These are phyloP conservation scores for Umbelopsis vinacea DNA, from an alignment of 192 early-diverging fungal species.

Conservation along the genomic window DNA sequence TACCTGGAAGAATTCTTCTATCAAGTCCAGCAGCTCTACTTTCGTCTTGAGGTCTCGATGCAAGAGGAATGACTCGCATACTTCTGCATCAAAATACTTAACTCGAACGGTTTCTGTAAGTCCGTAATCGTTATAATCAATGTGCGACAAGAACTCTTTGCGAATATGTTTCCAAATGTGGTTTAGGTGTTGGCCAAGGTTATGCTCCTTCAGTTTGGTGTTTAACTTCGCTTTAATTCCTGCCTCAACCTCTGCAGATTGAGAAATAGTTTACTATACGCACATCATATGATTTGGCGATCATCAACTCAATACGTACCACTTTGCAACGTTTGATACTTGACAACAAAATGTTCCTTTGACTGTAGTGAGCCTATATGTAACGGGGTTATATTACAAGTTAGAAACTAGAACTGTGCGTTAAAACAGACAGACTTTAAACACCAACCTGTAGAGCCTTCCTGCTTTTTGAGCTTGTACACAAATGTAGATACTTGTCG, in stretches of 20 bases:
- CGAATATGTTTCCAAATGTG: constrained; percentile 51
- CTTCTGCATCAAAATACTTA: constrained; percentile 52
- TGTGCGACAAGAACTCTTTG: constrained; percentile 49
- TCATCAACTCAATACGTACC: constrained; percentile 35
- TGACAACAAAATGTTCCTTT: constrained; percentile 57
- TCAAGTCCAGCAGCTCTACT: constrained; percentile 49
- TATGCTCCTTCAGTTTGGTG: constrained; percentile 42
- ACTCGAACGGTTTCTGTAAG: constrained; percentile 59
- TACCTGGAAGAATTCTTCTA: constrained; percentile 62
- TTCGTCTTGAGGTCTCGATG: constrained; percentile 56
- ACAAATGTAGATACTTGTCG: constrained; percentile 59
- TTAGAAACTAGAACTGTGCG: too few relatives aligned
- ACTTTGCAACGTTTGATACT: constrained; percentile 50
- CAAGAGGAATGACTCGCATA: constrained; percentile 51
- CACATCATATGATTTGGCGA: neutral
- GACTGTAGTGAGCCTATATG: constrained; percentile 20
- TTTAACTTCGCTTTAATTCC: constrained; percentile 47
- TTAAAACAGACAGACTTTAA: too few relatives aligned
- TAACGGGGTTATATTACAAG: neutral
- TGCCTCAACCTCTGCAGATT: constrained; percentile 51
- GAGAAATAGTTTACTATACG: neutral
- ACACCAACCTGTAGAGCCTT: constrained; percentile 28
- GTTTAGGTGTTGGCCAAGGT: constrained; percentile 51
- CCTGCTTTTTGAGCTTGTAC: constrained; percentile 54
- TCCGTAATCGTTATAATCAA: constrained; percentile 66